Conservation (phyloP, 1,284 basidiomycete species). For the Rhodotorula sp. region DNA sequence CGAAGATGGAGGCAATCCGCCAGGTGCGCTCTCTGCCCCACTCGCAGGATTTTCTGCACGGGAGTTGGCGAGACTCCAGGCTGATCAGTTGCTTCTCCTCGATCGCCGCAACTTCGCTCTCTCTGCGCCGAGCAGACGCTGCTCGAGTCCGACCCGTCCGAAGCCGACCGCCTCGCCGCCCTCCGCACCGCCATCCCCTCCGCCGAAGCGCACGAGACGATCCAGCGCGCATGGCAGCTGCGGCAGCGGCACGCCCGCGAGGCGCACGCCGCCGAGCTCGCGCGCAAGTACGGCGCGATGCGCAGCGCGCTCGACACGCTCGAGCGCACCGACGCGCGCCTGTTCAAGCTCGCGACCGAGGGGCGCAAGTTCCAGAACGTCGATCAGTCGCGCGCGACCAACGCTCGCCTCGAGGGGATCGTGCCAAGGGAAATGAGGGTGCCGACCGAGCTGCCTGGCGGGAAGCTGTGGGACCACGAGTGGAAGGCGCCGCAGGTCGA, state of each 20-base stretch:
- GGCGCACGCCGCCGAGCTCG: constrained; percentile 52
- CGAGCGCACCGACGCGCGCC: constrained; percentile 30
- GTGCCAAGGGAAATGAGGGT: constrained; percentile 40
- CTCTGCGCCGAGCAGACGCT: constrained; percentile 18
- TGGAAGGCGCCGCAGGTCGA: constrained; percentile 36
- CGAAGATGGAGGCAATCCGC: constrained; percentile 33
- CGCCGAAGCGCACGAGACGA: constrained; percentile 84
- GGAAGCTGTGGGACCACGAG: constrained; percentile 33
- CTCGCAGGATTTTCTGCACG: too few species aligned
- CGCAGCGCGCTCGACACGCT: constrained; percentile 43
- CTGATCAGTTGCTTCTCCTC: background rate
- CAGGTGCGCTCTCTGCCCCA: constrained; percentile 9
- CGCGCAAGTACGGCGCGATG: constrained; percentile 41
- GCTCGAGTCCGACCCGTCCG: constrained; percentile 35
- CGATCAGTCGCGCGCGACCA: constrained; percentile 28
- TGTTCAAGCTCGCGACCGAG: constrained; percentile 33
- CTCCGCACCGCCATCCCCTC: constrained; percentile 39
- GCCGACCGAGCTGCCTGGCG: constrained; percentile 37
- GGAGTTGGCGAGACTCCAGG: background rate
- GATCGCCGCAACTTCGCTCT: background rate
- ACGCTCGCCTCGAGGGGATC: constrained; percentile 36
- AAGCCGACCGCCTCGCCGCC: constrained; percentile 36
- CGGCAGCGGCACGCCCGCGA: constrained; percentile 73
- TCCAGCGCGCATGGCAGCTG: constrained; percentile 86
- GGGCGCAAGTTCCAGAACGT: constrained; percentile 43